Evolutionary conservation across 768 basidiomycete species (phyloP).

Genomic region (Lenzites betulinus): DNA sequence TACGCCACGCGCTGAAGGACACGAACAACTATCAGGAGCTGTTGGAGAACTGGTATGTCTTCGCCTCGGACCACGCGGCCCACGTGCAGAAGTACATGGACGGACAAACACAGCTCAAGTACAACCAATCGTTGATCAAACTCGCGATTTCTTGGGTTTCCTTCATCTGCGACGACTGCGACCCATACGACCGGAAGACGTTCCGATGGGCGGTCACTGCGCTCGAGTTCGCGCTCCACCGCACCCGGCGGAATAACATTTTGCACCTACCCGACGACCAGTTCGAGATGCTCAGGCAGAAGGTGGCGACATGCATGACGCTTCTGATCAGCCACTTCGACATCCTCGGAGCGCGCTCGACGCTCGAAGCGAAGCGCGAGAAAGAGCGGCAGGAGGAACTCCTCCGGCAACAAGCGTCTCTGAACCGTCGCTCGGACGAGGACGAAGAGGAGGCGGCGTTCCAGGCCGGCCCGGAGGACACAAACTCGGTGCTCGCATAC

Average conservation of each 20-base stretch:
- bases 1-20: slow-evolving; percentile 65
- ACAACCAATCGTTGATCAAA: slow-evolving; percentile 81
- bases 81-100: slow-evolving; percentile 92
- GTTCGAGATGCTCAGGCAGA: slow-evolving; percentile 86
- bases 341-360: slow-evolving; percentile 92
- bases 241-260: slow-evolving; percentile 88
- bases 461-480: slow-evolving; percentile 38
- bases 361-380: slow-evolving; percentile 84
- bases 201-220: slow-evolving; percentile 99
- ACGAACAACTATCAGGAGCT: slow-evolving; percentile 77
- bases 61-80: slow-evolving; percentile 95
- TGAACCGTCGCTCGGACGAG: slow-evolving; percentile 45
- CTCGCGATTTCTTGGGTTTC: slow-evolving; percentile 97
- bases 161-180: slow-evolving; percentile 98
- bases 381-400: slow-evolving; percentile 79
- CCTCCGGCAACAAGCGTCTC: slow-evolving; percentile 53
- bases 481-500: slow-evolving; percentile 45
- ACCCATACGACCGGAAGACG: slow-evolving; percentile 91
- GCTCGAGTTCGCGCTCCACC: slow-evolving; percentile 86
- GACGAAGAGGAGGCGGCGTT: slow-evolving; percentile 48
- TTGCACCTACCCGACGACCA: slow-evolving; percentile 85
- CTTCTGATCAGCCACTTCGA: slow-evolving; percentile 98
- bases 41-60: slow-evolving; percentile 91
- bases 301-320: slow-evolving; percentile 95
- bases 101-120: slow-evolving; percentile 62